Conservation (phyloP, 371 early-diverging fungal genomes). For the Zychaea mexicana region DNA sequence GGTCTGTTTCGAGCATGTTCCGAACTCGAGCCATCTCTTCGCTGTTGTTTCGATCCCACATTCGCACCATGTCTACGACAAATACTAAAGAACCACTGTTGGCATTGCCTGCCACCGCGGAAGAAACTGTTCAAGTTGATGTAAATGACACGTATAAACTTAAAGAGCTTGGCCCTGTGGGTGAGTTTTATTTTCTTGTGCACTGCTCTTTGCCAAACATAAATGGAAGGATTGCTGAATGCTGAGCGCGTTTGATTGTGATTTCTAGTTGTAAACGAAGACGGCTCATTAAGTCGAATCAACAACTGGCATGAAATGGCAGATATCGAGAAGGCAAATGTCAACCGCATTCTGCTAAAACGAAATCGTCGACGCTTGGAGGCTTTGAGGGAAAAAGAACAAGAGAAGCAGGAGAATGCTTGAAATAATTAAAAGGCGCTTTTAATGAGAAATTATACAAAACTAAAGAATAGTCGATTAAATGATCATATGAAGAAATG, state of each 20-base stretch:
- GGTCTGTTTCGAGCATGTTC: neutral
- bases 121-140: slow-evolving; percentile 40
- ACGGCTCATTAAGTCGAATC: slow-evolving; percentile 74
- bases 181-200: slow-evolving; percentile 23
- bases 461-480: neutral
- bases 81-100: slow-evolving; percentile 34
- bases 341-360: slow-evolving; percentile 66
- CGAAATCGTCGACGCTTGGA: slow-evolving; percentile 53
- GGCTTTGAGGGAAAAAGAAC: slow-evolving; percentile 2
- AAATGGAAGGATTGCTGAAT: neutral
- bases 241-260: neutral
- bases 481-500: neutral
- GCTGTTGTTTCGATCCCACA: neutral
- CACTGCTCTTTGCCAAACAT: neutral
- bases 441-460: neutral
- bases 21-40: slow-evolving; percentile 4
- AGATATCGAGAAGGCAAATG: slow-evolving; percentile 66
- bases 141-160: slow-evolving; percentile 56
- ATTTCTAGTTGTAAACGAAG: slow-evolving; percentile 57
- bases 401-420: neutral
- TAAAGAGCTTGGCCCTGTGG: slow-evolving; percentile 58
- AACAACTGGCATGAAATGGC: slow-evolving; percentile 76
- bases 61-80: neutral
- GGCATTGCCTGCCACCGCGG: slow-evolving; percentile 56
- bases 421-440: neutral